Percentiles rank a stretch among this genome's conserved stretches.
phyloP scores from a whole-genome alignment of 1,284 basidiomycete species.

The Clitocybe nebularis region DNA sequence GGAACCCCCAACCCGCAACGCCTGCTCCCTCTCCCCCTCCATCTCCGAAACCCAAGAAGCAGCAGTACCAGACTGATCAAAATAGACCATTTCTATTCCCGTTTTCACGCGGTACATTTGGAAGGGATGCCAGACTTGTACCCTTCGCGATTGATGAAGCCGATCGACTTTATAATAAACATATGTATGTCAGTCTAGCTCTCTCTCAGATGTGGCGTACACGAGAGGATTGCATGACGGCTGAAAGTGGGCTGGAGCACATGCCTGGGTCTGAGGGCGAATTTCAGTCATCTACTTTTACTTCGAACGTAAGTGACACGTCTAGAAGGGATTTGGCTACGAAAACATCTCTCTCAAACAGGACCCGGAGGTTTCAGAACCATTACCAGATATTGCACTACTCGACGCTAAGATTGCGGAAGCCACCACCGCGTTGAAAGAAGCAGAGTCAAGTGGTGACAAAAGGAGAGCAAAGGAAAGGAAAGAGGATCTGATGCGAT shows the following conservation, averaged over 20 bases:
- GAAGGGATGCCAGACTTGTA: slow-evolving; percentile 62
- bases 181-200: slow-evolving; percentile 88
- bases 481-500: slow-evolving; percentile 74
- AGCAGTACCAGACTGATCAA: slow-evolving; percentile 98
- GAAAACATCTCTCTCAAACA: slow-evolving; percentile 23
- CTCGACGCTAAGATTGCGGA: slow-evolving; percentile 71
- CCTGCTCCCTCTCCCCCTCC: slow-evolving; percentile 90
- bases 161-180: slow-evolving; percentile 83
- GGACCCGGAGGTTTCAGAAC: slow-evolving; percentile 60
- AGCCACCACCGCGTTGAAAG: slow-evolving; percentile 54
- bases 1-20: slow-evolving; percentile 69
- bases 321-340: not conserved
- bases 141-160: slow-evolving; percentile 97
- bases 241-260: slow-evolving; percentile 87
- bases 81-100: slow-evolving; percentile 93
- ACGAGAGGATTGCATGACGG: slow-evolving; percentile 90
- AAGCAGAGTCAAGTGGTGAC: slow-evolving; percentile 50
- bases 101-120: slow-evolving; percentile 61
- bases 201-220: slow-evolving; percentile 95
- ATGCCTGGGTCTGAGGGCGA: slow-evolving; percentile 65
- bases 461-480: slow-evolving; percentile 65
- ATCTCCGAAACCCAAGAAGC: slow-evolving; percentile 92
- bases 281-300: slow-evolving; percentile 44
- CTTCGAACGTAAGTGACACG: slow-evolving; percentile 32
- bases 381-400: slow-evolving; percentile 63